Evolutionary conservation across 208 protist species (phyloP).

Genomic region (Wallacemonas sp.): DNA sequence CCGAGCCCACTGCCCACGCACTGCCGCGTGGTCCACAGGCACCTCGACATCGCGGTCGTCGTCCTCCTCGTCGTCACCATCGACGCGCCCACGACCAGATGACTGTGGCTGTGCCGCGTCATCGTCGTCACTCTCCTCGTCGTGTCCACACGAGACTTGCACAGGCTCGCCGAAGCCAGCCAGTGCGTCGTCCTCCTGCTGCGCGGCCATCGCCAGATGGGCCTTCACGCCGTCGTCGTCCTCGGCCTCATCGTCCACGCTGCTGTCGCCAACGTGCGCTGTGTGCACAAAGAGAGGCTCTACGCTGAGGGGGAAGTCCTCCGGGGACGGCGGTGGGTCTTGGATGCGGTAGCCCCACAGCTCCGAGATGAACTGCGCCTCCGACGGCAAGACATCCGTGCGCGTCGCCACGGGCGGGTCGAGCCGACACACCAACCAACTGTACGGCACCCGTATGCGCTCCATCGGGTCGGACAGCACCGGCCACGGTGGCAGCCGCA

Average conservation of each 20-base stretch:
- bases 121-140: neutral
- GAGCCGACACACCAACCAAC: conserved; percentile 11
- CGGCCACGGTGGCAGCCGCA: conserved; percentile 3
- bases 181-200: neutral
- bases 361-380: conserved; percentile 9
- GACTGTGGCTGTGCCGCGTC: neutral
- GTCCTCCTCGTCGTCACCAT: neutral
- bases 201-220: no score
- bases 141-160: conserved; percentile 9
- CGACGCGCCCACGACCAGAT: no score
- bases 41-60: neutral
- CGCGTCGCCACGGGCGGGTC: conserved; percentile 4
- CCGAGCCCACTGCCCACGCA: neutral
- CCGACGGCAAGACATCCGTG: conserved; percentile 7
- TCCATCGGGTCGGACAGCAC: neutral
- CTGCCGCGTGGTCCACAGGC: neutral
- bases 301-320: no score
- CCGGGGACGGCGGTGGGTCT: conserved; percentile 8
- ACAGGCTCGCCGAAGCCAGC: conserved; percentile 1
- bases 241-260: neutral
- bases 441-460: neutral
- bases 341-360: conserved; percentile 12
- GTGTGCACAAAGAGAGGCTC: no score
- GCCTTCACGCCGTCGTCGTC: neutral
- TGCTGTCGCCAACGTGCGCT: neutral